Base-by-base conservation (phyloP, 169 alveolate genomes). In the Cryptosporidium parvum region DNA sequence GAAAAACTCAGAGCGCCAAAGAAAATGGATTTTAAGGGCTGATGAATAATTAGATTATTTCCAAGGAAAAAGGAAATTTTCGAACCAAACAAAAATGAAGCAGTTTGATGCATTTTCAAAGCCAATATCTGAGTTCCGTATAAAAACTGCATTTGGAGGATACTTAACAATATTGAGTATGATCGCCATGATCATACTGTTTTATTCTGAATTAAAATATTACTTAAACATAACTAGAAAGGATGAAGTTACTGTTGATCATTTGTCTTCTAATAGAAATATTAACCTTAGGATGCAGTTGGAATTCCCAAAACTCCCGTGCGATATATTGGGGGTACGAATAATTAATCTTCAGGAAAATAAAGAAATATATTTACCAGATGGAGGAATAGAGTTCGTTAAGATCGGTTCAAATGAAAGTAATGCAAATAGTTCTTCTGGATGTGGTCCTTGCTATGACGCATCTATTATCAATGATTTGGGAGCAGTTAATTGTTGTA, bases 121-220 rank as follows among this genome's bases (percentile, higher is more conserved):
- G 42, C 89, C 89, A 26, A 59, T 80, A 45, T 53, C 89, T 12
- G 89, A 80, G 21, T 80, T 80, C 39, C 89, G 89, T 33, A 67
- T 80, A 4, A 80, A 80, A 80, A 80, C 89, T 6, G 89, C 89
- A 80, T 80, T 80, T 80, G 89, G 89, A 10, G 89, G 89, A 21
- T 80, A 80, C 33, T 29, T 80, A 23, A 80, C 89, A 26, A 65
- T 80, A 23, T 65, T 80, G 59, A 80, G 89, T 39, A 80, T 67
- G 5, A 31, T 80, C 21, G 62, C 62, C 26, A 80, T 80, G 68
- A 45, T 80, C 12, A 42, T 65, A 39, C 51, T 80, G 39, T 80
- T 80, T 80, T 80, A 80, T 48, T 80, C 89, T 29, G 89, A 80
- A 65, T 65, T 80, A 31, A 61, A 67, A 18, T 80, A 80, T 80